Percentiles rank a stretch among this genome's conserved stretches.
These are phyloP conservation scores for Stagonosporopsis rhizophila DNA, from an alignment of 2,329 filamentous ascomycete species.

Conservation along the genomic window DNA sequence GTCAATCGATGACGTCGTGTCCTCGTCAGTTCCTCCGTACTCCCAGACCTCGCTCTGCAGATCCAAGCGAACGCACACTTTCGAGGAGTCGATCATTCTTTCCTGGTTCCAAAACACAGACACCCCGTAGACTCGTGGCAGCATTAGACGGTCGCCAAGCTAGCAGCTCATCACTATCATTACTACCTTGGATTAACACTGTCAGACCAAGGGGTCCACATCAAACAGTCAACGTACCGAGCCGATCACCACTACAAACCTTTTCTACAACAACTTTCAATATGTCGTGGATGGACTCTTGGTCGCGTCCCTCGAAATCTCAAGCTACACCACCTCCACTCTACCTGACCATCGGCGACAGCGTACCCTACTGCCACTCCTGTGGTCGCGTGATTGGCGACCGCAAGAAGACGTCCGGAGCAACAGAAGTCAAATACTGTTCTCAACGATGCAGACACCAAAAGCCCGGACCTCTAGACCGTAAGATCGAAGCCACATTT, in stretches of 20 bases:
- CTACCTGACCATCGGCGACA: slow-evolving; percentile 59
- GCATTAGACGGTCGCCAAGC: background rate
- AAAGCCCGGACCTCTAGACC: slow-evolving; percentile 60
- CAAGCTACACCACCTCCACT: slow-evolving; percentile 59
- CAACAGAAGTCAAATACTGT: slow-evolving; percentile 62
- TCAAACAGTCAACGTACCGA: background rate
- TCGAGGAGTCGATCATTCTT: slow-evolving; percentile 6
- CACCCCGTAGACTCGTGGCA: background rate
- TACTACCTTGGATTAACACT: background rate
- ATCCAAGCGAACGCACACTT: slow-evolving; percentile 15
- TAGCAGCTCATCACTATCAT: background rate
- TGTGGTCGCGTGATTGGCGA: slow-evolving; percentile 64
- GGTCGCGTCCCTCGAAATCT: slow-evolving; percentile 53
- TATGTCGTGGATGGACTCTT: slow-evolving; percentile 61
- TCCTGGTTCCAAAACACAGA: background rate
- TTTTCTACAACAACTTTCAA: slow-evolving; percentile 20
- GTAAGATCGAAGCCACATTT: slow-evolving; percentile 61
- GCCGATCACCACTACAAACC: background rate
- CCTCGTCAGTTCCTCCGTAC: slow-evolving; percentile 15
- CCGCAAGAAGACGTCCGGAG: slow-evolving; percentile 42
- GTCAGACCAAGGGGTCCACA: background rate
- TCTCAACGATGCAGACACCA: slow-evolving; percentile 61
- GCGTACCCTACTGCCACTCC: slow-evolving; percentile 62
- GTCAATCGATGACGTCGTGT: slow-evolving; percentile 36
- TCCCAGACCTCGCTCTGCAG: slow-evolving; percentile 10